These are phyloP conservation scores for Aurifilum marmelostoma DNA, from an alignment of 2,329 filamentous ascomycete genomes.

Conservation along the genomic window DNA sequence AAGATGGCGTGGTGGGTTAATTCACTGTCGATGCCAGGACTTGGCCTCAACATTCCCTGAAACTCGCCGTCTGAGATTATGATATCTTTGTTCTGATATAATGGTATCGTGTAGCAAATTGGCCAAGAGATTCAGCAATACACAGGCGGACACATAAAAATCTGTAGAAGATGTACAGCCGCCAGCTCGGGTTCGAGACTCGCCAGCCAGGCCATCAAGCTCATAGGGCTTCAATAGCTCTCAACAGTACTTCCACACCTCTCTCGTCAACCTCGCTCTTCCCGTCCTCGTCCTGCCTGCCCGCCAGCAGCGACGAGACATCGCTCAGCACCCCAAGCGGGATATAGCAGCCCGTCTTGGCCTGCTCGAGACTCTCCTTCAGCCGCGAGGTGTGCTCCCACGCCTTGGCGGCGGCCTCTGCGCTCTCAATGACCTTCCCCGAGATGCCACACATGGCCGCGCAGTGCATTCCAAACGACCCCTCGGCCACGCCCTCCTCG, in stretches of 20 bases:
- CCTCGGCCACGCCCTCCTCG: slow-evolving; percentile 90
- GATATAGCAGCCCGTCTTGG: slow-evolving; percentile 77
- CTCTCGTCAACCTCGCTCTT: slow-evolving; percentile 48
- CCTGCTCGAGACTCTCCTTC: slow-evolving; percentile 84
- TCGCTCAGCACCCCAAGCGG: slow-evolving; percentile 88
- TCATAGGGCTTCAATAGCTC: slow-evolving; percentile 62
- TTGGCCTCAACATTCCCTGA: not conserved
- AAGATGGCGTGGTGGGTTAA: not conserved
- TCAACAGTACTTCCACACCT: slow-evolving; percentile 62
- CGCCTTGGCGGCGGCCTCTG: slow-evolving; percentile 83
- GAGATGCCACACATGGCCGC: slow-evolving; percentile 97
- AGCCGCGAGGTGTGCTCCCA: slow-evolving; percentile 95
- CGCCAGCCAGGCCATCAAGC: not conserved
- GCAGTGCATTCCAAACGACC: slow-evolving; percentile 98
- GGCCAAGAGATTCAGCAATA: not conserved
- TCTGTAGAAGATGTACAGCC: not conserved
- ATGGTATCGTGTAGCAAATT: not conserved
- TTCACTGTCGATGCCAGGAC: not conserved
- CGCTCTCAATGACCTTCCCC: slow-evolving; percentile 77
- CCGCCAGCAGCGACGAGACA: slow-evolving; percentile 74
- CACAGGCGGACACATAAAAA: not conserved
- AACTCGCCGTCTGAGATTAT: not conserved
- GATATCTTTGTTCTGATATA: not conserved
- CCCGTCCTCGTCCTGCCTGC: slow-evolving; percentile 44
- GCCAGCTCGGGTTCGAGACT: not conserved